phyloP scores from a whole-genome alignment of 116 monocot genomes.

The Dioscorea cayenensis region DNA sequence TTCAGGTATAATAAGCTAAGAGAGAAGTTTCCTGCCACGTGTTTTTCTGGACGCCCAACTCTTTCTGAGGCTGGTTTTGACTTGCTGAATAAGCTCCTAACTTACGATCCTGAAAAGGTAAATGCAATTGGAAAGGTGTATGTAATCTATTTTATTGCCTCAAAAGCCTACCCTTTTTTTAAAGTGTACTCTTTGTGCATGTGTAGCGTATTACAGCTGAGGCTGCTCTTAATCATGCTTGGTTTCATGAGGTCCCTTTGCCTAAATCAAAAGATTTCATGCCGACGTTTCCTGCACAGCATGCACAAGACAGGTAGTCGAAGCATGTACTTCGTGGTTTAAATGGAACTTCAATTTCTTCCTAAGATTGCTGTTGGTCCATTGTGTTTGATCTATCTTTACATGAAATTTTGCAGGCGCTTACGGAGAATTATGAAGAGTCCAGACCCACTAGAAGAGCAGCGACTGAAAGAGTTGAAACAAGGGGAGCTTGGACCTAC shows the following conservation, averaged over 20 bases:
- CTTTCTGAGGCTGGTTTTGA: constrained; percentile 76
- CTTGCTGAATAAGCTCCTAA: constrained; percentile 48
- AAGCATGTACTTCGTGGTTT: neutral
- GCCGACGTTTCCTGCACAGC: constrained; percentile 58
- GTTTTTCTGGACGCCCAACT: constrained; percentile 49
- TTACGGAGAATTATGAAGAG: constrained; percentile 76
- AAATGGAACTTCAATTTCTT: neutral
- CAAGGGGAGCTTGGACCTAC: constrained; percentile 56
- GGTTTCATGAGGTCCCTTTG: constrained; percentile 67
- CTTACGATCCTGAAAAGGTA: constrained; percentile 70
- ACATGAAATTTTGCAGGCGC: constrained; percentile 36
- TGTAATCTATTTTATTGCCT: neutral
- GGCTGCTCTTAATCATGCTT: constrained; percentile 55
- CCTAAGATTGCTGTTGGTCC: neutral
- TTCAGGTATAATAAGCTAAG: constrained; percentile 46
- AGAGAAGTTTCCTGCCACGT: constrained; percentile 59
- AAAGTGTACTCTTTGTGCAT: neutral
- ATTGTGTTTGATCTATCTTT: neutral
- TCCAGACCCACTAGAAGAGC: constrained; percentile 90
- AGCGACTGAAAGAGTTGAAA: constrained; percentile 64
- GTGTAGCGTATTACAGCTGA: constrained; percentile 68
- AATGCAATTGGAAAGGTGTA: neutral
- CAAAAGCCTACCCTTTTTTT: neutral
- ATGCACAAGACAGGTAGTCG: constrained; percentile 41
- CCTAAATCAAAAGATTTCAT: constrained; percentile 71